Evolutionary conservation across 441 rosid genomes (phyloP), one percentile per base, ranked within the genome.

Genomic region (Populus hybrid): DNA sequence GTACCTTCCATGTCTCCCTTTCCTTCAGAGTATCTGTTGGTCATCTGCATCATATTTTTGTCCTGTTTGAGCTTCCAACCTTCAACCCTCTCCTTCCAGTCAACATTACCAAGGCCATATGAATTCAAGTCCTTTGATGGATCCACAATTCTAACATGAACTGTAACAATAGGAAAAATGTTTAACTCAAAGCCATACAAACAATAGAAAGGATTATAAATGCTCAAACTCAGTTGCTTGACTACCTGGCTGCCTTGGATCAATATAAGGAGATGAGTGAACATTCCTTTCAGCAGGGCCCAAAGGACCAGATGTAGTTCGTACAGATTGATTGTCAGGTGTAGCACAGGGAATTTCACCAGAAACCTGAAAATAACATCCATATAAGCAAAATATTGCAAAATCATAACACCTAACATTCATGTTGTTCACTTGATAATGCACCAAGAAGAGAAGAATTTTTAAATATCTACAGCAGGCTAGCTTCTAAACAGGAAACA

Each of bases 31-130:
- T 92, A 87, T 85, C 92, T 90, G 84, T 81, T 88, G 72, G 86
- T 88, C 91, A 89, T 83, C 77, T 90, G 97, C 88, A 86, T 77
- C 86, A 88, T 86, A 80, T 84, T 91, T 83, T 92, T 94, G 77
- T 94, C 98, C 88, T 94, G 98, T 77, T 92, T 94, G 81, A 92
- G 93, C 83, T 95, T 95, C 99, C 99, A 95, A 69, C 98, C 93
- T 82, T 95, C 98, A 77, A 95, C 93, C 79, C 98, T 91, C 83
- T 94, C 99, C 88, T 95, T 95, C 99, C 98, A 95, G 87, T 94
- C 98, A 77, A 95, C 92, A 83, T 87, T 91, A 69, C 95, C 94
- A 77, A 94, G 97, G 83, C 98, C 99, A 84, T 95, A 95, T 72
- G 98, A 88, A 85, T 94, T 91, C 89, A 94, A 87, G 90, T 94